phyloP scores from a whole-genome alignment of 139 green algal species.

The Gonium pectorale region DNA sequence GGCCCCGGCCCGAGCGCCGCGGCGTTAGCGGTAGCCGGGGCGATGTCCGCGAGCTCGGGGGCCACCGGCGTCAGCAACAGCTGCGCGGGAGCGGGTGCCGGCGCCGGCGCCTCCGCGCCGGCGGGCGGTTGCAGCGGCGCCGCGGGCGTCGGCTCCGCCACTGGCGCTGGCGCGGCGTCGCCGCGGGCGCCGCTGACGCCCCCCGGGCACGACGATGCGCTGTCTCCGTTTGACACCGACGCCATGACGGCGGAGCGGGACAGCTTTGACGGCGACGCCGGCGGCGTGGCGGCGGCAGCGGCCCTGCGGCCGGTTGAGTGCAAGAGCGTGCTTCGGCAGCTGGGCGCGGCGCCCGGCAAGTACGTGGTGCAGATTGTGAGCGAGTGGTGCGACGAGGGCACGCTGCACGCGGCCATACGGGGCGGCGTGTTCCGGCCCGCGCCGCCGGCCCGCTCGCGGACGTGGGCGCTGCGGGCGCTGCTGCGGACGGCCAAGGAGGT shows the following conservation, averaged over 20 bases:
- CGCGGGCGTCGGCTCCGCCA: too few species aligned
- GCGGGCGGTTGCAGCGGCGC: too few species aligned
- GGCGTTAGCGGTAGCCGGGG: too few species aligned
- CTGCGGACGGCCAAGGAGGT: slow-evolving; percentile 14
- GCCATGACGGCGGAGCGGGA: not conserved
- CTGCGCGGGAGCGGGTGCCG: too few species aligned
- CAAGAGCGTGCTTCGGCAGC: not conserved
- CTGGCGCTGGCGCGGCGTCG: too few species aligned
- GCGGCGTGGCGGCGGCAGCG: not conserved
- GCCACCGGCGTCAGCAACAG: too few species aligned
- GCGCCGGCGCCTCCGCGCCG: too few species aligned
- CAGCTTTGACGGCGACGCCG: slow-evolving; percentile 12
- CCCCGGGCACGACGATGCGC: too few species aligned
- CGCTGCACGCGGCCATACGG: slow-evolving; percentile 21
- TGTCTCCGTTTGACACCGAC: not conserved
- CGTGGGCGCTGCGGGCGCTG: slow-evolving; percentile 18
- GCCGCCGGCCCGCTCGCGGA: not conserved
- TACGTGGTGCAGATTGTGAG: slow-evolving; percentile 27
- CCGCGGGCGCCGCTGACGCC: too few species aligned
- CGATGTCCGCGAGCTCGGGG: too few species aligned
- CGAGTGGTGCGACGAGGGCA: slow-evolving; percentile 43
- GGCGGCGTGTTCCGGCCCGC: slow-evolving; percentile 1
- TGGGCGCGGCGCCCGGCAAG: slow-evolving; percentile 36
- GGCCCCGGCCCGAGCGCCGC: too few species aligned
- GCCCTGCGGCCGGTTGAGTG: not conserved